Evolutionary conservation across 1,284 basidiomycete genomes (phyloP).

Genomic region (Porodaedalea pini): DNA sequence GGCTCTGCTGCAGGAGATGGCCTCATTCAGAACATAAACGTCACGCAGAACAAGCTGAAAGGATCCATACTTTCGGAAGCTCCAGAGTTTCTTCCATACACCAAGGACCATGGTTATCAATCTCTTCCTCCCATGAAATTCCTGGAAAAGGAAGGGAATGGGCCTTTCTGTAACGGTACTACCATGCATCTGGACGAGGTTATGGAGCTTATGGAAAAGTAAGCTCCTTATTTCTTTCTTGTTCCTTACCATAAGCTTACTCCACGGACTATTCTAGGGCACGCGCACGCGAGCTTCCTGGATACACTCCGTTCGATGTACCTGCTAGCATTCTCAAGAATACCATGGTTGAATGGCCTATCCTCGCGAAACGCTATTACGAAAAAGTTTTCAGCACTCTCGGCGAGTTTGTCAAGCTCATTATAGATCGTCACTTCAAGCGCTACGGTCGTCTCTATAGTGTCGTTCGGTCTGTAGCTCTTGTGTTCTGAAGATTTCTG

Average conservation of each 20-base stretch:
- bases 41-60: constrained; percentile 46
- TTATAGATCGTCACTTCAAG: constrained; percentile 48
- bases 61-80: constrained; percentile 47
- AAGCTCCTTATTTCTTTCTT: constrained; percentile 22
- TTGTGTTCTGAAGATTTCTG: not conserved
- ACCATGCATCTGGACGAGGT: constrained; percentile 57
- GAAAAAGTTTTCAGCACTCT: constrained; percentile 40
- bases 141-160: constrained; percentile 13
- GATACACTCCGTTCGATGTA: constrained; percentile 60
- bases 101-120: not conserved
- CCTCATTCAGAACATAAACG: constrained; percentile 51
- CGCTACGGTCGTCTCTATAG: constrained; percentile 50
- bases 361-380: constrained; percentile 47
- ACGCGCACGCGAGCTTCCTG: constrained; percentile 64
- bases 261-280: constrained; percentile 39
- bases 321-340: constrained; percentile 46
- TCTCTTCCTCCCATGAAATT: not conserved
- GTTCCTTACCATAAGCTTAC: not conserved
- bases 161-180: not conserved
- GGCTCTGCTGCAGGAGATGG: constrained; percentile 49
- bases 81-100: constrained; percentile 43
- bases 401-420: constrained; percentile 35
- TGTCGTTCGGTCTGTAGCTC: constrained; percentile 45
- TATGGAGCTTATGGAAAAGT: constrained; percentile 45
- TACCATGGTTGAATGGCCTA: constrained; percentile 47